phyloP scores from a whole-genome alignment of 306 rosid genomes.

The Malus orientalis region DNA sequence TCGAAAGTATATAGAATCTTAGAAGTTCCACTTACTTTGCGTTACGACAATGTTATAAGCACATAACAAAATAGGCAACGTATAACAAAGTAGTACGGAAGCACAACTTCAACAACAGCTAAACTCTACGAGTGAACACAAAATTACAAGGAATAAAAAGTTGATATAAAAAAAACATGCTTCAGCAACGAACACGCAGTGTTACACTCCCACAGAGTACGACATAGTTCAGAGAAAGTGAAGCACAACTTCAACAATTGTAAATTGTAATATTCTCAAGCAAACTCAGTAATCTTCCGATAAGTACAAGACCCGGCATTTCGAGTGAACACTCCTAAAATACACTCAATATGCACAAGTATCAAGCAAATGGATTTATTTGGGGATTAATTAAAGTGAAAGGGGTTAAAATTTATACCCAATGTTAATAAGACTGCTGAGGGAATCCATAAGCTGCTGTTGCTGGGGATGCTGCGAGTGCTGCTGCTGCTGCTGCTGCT shows the following conservation, averaged over 20 bases:
- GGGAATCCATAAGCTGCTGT: slow-evolving; percentile 86
- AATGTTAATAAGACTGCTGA: slow-evolving; percentile 80
- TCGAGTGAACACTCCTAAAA: neutral
- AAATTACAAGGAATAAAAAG: neutral
- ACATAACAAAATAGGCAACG: neutral
- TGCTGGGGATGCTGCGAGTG: slow-evolving; percentile 50
- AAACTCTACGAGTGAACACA: neutral
- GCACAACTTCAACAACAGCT: neutral
- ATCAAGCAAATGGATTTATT: neutral
- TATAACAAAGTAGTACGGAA: neutral
- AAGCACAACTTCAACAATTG: neutral
- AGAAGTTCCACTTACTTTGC: neutral
- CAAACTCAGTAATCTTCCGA: neutral
- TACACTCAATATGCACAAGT: neutral
- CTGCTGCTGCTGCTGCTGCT: slow-evolving; percentile 29
- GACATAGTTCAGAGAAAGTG: neutral
- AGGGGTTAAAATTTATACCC: slow-evolving; percentile 43
- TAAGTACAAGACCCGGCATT: neutral
- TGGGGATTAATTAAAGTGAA: neutral
- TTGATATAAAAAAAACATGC: too few species aligned
- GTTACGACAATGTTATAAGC: neutral
- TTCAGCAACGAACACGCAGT: neutral
- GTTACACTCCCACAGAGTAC: neutral
- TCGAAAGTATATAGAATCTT: neutral
- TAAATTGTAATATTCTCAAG: neutral